Conservation (phyloP, 169 alveolate species). For the Cryptosporidium ryanae region DNA sequence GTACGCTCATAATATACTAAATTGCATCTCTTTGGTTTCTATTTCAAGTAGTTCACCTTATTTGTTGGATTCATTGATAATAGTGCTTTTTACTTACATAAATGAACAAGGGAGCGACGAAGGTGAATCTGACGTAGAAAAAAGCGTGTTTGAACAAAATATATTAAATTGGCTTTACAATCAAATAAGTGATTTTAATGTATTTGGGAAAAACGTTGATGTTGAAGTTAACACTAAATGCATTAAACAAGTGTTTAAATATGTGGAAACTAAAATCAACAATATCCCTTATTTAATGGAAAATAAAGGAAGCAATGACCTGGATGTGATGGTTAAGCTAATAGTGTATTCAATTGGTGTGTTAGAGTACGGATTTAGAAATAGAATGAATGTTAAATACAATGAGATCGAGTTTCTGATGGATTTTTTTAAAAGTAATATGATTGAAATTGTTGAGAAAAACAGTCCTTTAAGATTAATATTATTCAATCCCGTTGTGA, state of each 20-base stretch:
- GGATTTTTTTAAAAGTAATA: neutral
- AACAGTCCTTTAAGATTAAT: neutral
- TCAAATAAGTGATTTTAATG: no score
- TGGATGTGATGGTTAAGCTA: neutral
- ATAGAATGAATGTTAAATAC: neutral
- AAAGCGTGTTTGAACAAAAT: no score
- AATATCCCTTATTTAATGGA: neutral
- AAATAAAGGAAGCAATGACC: constrained; percentile 7
- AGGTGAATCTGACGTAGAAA: no score
- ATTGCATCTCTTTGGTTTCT: no score
- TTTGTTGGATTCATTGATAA: no score
- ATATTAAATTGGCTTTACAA: no score
- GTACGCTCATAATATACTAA: neutral
- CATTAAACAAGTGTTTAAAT: constrained; percentile 9
- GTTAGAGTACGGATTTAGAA: constrained; percentile 21
- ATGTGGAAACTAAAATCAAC: neutral
- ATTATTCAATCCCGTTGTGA: constrained; percentile 28
- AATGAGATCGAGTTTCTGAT: constrained; percentile 21
- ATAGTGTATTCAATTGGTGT: constrained; percentile 12
- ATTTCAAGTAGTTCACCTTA: no score
- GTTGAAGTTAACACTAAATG: neutral
- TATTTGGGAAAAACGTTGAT: no score
- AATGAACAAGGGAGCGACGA: no score
- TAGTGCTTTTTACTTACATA: no score
- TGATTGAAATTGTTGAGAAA: neutral